Evolutionary conservation across 805 yeast genomes (phyloP), one percentile per base, ranked within the genome.

Genomic region (Teunomyces kruisii): DNA sequence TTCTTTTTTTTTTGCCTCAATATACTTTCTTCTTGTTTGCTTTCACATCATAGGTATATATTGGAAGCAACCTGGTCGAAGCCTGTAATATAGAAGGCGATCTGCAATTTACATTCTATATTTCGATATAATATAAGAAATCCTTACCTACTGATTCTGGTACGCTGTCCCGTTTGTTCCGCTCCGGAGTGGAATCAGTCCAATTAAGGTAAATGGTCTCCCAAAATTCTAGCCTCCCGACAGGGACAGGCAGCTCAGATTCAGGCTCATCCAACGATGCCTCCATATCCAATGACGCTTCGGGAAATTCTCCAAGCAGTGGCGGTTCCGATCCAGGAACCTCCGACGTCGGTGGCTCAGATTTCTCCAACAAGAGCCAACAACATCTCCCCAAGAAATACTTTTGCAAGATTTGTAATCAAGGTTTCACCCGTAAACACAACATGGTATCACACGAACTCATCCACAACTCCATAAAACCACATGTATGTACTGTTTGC

Each of bases 391-490:
- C 42, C 3, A 74, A 68, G 48, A 64, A 60, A 42, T 80, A 71
- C 52, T 64, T 63, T 14, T 86, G 94, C 58, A 70, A 76, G 13
- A 72, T 75, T 7, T 86, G 94, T 57, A 65, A 75, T 42, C 86
- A 81, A 51, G 68, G 79, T 0, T 86, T 86, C 64, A 80, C 88
- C 2, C 70, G 94, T 37, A 83, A 79, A 53, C 92, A 86, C 61
- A 86, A 86, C 55, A 73, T 86, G 69, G 84, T 84, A 44, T 78
- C 87, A 4, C 94, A 86, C 59, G 72, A 81, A 50, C 63, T 85
- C 51, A 85, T 83, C 29, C 94, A 86, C 61, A 75, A 88, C 12
- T 72, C 76, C 40, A 75, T 72, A 49, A 83, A 79, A 57, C 88
- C 90, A 1, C 86, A 75, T 62, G 62, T 67, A 17, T 87, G 96